Evolutionary conservation across 1,284 basidiomycete species (phyloP).

Genomic region (Ceratobasidium papillatum): DNA sequence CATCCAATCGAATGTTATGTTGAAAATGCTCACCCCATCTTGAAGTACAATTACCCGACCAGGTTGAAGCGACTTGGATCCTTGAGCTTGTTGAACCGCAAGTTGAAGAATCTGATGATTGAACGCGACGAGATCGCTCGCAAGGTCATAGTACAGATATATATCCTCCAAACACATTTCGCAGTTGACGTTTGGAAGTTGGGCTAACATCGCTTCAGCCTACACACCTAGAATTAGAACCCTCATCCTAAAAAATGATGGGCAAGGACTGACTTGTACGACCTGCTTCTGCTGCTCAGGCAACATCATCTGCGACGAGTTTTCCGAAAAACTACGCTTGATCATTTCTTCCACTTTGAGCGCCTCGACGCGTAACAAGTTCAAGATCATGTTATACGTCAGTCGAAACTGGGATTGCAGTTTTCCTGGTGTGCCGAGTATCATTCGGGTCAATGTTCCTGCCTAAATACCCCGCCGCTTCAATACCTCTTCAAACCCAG

Average conservation of each 20-base stretch:
- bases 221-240: slow-evolving; percentile 51
- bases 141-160: slow-evolving; percentile 80
- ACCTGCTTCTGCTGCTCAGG: slow-evolving; percentile 95
- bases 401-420: slow-evolving; percentile 97
- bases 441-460: slow-evolving; percentile 83
- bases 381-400: slow-evolving; percentile 99
- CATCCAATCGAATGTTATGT: background rate
- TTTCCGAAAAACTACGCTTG: slow-evolving; percentile 98
- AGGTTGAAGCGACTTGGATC: slow-evolving; percentile 70
- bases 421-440: slow-evolving; percentile 90
- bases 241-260: background rate
- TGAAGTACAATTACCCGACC: slow-evolving; percentile 88
- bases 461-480: slow-evolving; percentile 61
- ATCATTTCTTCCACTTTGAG: slow-evolving; percentile 99
- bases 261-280: slow-evolving; percentile 64
- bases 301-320: slow-evolving; percentile 89
- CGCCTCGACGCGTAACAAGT: slow-evolving; percentile 95
- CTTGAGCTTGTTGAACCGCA: slow-evolving; percentile 70
- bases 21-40: slow-evolving; percentile 75
- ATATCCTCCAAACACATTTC: slow-evolving; percentile 75
- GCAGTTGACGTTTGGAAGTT: slow-evolving; percentile 75
- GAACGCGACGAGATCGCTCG: slow-evolving; percentile 67
- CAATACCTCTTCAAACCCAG: background rate
- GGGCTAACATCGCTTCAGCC: slow-evolving; percentile 78
- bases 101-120: slow-evolving; percentile 75